phyloP scores from a whole-genome alignment of 306 rosid genomes.

The Ceratonia siliqua region DNA sequence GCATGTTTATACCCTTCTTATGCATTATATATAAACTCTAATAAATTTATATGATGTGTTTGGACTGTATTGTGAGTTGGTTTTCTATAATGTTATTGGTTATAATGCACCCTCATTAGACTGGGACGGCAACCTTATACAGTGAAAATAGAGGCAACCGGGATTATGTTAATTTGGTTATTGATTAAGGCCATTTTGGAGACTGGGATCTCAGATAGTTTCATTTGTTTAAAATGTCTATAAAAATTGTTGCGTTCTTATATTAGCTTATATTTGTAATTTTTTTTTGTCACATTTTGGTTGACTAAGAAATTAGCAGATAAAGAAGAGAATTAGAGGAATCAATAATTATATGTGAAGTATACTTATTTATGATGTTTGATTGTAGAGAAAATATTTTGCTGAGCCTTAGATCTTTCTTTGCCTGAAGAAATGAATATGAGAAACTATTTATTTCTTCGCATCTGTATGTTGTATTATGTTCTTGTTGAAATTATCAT shows the following conservation, averaged over 20 bases:
- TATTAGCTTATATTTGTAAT: no score
- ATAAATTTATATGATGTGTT: no score
- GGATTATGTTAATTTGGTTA: neutral
- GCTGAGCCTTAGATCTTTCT: neutral
- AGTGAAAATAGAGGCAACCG: no score
- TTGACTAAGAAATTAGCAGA: neutral
- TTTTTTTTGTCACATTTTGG: no score
- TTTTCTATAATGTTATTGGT: no score
- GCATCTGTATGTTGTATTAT: neutral
- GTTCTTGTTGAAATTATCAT: neutral
- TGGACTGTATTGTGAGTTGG: no score
- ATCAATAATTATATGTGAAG: neutral
- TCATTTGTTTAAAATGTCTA: neutral
- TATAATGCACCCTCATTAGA: no score
- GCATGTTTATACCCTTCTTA: no score
- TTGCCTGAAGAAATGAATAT: neutral
- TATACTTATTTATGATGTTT: neutral
- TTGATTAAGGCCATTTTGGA: neutral
- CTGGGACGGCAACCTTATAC: no score
- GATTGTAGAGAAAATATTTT: neutral
- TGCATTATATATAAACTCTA: no score
- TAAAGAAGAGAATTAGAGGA: neutral
- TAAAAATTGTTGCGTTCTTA: no score
- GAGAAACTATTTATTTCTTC: neutral
- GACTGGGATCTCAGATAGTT: neutral